These are phyloP conservation scores for Debaryomycetaceae sp. DNA, from an alignment of 1,139 yeast species.

Conservation along the genomic window DNA sequence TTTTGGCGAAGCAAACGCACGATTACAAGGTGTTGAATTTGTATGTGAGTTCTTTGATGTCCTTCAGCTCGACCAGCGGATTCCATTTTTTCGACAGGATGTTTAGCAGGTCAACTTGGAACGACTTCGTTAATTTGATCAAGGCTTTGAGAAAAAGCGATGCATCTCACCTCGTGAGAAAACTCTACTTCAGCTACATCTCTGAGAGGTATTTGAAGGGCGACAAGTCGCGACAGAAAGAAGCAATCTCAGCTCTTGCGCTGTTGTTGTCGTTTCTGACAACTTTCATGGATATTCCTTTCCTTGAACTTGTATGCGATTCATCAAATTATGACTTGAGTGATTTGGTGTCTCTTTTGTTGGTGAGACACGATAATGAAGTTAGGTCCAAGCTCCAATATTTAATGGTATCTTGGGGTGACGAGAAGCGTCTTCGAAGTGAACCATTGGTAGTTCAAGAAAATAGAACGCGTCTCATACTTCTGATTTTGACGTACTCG, in stretches of 20 bases:
- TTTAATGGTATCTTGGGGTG: constrained; percentile 30
- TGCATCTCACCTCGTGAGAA: constrained; percentile 15
- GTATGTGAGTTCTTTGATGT: constrained; percentile 22
- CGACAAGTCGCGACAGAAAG: background rate
- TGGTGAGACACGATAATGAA: constrained; percentile 6
- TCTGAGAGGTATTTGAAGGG: constrained; percentile 2
- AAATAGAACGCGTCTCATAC: constrained; percentile 30
- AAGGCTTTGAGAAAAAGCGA: constrained; percentile 26
- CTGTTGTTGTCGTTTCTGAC: constrained; percentile 3
- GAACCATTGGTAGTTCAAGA: constrained; percentile 37
- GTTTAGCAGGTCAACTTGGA: constrained; percentile 20
- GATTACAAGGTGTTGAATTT: constrained; percentile 12
- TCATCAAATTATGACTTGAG: constrained; percentile 12
- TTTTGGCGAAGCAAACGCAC: constrained; percentile 7
- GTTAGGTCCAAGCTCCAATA: constrained; percentile 8
- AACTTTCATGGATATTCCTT: constrained; percentile 11
- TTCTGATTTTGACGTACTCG: constrained; percentile 23
- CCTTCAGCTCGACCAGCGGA: constrained; percentile 17
- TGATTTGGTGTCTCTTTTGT: constrained; percentile 13
- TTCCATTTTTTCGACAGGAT: constrained; percentile 20
- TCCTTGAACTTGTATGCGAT: constrained; percentile 16
- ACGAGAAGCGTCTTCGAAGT: constrained; percentile 19
- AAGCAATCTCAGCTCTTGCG: constrained; percentile 6
- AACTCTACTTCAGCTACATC: constrained; percentile 8
- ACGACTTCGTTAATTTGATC: constrained; percentile 13